Evolutionary conservation across 805 yeast species (phyloP).

Genomic region (Candida yuanshanica): DNA sequence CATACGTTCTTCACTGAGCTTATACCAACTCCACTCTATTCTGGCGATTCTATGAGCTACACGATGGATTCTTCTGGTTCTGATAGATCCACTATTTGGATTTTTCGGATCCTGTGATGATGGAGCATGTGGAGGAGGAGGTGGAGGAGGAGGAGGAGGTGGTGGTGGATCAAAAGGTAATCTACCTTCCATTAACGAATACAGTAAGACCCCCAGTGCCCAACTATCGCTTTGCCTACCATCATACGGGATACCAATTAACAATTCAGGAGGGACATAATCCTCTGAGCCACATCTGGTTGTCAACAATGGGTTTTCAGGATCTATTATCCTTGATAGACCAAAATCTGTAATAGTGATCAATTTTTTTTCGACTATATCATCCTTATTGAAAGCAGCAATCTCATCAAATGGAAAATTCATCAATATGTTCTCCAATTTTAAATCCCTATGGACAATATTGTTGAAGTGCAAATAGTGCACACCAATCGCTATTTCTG

Average conservation of each 20-base stretch:
- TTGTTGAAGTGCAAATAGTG: conserved; percentile 60
- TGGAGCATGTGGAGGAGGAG: conserved; percentile 79
- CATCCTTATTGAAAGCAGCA: conserved; percentile 5
- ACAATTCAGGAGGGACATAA: conserved; percentile 89
- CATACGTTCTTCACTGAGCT: conserved; percentile 32
- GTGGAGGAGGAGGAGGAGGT: conserved; percentile 48
- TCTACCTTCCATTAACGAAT: conserved; percentile 76
- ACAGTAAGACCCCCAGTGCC: conserved; percentile 92
- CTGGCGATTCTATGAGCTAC: conserved; percentile 88
- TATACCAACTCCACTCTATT: conserved; percentile 86
- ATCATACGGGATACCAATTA: conserved; percentile 87
- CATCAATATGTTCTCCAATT: conserved; percentile 76
- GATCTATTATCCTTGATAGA: conserved; percentile 62
- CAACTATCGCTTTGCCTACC: conserved; percentile 90
- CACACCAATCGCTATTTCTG: conserved; percentile 67
- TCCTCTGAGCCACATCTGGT: conserved; percentile 97
- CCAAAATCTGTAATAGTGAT: conserved; percentile 85
- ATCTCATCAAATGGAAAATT: conserved; percentile 33
- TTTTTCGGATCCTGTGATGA: conserved; percentile 20
- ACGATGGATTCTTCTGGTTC: conserved; percentile 41
- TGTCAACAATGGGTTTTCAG: conserved; percentile 55
- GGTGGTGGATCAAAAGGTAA: conserved; percentile 91
- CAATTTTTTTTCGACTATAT: conserved; percentile 27
- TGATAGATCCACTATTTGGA: conserved; percentile 24
- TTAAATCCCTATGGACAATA: conserved; percentile 87